Evolutionary conservation across 2,329 filamentous ascomycete species (phyloP), one percentile per base, ranked within the genome.

Genomic region (Lecanicillium sp.): DNA sequence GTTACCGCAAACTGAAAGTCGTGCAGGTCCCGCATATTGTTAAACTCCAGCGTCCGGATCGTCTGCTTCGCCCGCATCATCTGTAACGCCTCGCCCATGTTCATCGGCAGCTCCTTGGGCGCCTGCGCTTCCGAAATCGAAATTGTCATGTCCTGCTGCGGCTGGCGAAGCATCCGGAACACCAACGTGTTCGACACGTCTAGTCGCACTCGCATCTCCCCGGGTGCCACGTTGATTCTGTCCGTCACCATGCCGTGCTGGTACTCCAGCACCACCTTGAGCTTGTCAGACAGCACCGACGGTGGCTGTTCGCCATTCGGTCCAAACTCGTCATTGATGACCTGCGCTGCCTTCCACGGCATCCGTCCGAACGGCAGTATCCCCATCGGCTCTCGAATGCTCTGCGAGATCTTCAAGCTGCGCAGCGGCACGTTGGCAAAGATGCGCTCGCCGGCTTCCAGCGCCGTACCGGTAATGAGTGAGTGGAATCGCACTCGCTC

Each of bases 221-320:
- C 86, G 10, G 84, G 83, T 2, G 76, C 83, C 57, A 94, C 74
- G 56, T 95, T 95, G 60, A 95, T 74, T 30, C 90, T 80, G 66
- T 96, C 90, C 2, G 87, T 88, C 14, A 94, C 72, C 35, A 83
- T 87, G 41, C 89, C 87, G 55, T 84, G 81, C 52, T 85, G 79
- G 54, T 86, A 87, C 49, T 89, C 83, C 26, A 87, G 74, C 45
- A 94, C 77, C 15, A 94, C 74, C 23, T 89, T 80, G 52, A 95
- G 69, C 56, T 78, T 79, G 58, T 93, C 85, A 0, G 88, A 87
- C 45, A 90, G 74, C 23, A 94, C 82, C 0, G 86, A 88, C 2
- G 79, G 77, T 1, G 81, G 72, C 27, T 74, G 70, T 27, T 81
- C 80, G 35, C 62, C 64, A 43, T 83, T 82, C 32, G 77, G 69